Base-by-base conservation (phyloP, 2,329 filamentous ascomycete species). In the Fusarium sarcochroum region DNA sequence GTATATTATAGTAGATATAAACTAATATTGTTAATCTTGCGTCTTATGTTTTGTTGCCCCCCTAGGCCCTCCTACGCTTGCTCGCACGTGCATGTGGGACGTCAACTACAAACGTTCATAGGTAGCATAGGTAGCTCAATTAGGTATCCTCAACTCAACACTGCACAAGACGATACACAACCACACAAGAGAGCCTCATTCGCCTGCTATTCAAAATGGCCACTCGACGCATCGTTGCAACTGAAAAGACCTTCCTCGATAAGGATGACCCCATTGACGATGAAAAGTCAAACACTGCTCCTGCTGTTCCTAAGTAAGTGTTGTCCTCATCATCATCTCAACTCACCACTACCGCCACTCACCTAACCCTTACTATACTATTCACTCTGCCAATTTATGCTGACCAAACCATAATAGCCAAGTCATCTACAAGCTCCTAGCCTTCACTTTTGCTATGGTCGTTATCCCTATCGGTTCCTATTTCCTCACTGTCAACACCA, bases 401-500 rank as follows among this genome's bases (percentile, higher is more conserved):
- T 68, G 6, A 67, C 45, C 35, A 56, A 27, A 32, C 21, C 21
- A 17, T 35, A 13, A 62, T 56, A 93, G 93, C 58, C 85, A 91
- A 76, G 94, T 98, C 70, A 96, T 99, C 69, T 82, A 90, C 76
- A 99, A 98, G 82, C 89, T 99, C 20, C 86, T 98, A 17, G 90
- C 87, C 68, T 98, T 98, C 81, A 97, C 94, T 1, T 83, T 94
- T 38, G 94, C 94, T 76, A 98, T 99, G 95, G 87, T 98, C 63
- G 87, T 91, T 17, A 81, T 92, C 20, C 96, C 96, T 15, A 93
- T 99, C 72, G 90, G 93, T 40, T 93, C 92, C 41, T 99, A 98
- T 80, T 99, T 97, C 78, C 75, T 92, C 45, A 92, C 92, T 0
- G 85, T 97, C 27, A 87, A 94, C 75, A 86, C 84, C 1, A 73